A percentile compares a stretch with the other conserved stretches of the same genome.
Evolutionary conservation across 106 monocot genomes (phyloP).

Genomic region (Vanilla planifolia): DNA sequence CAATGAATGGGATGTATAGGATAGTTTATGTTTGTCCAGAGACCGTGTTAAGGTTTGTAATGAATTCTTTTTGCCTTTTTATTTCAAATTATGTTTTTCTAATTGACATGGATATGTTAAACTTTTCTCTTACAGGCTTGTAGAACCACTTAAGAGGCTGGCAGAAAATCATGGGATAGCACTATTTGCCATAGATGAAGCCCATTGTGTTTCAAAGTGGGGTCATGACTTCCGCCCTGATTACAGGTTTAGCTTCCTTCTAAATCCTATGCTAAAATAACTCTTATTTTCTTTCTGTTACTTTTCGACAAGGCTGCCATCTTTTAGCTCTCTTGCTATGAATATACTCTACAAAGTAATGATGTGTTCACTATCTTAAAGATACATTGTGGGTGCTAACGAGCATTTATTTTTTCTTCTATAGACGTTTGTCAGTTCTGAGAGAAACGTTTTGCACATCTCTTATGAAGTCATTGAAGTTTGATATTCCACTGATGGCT

Average conservation of each 20-base stretch:
- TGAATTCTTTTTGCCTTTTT: neutral
- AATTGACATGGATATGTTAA: too few relatives aligned
- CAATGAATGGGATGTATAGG: conserved; percentile 77
- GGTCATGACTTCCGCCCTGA: conserved; percentile 99
- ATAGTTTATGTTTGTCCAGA: conserved; percentile 96
- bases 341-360: neutral
- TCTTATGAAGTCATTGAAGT: conserved; percentile 55
- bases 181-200: conserved; percentile 98
- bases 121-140: conserved; percentile 48
- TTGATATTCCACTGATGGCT: conserved; percentile 93
- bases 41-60: conserved; percentile 61
- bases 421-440: conserved; percentile 69
- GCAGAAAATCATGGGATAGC: conserved; percentile 83
- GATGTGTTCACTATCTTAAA: neutral
- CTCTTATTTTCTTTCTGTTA: neutral
- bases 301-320: neutral
- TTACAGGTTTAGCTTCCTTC: conserved; percentile 57
- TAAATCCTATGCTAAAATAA: conserved; percentile 9
- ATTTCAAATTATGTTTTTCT: neutral
- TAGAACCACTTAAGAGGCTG: conserved; percentile 77
- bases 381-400: neutral
- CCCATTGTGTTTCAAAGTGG: conserved; percentile 97
- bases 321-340: conserved; percentile 3
- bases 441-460: conserved; percentile 72
- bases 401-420: conserved; percentile 3